Evolutionary conservation across 495 filamentous ascomycete species (phyloP).

Genomic region (Entonaema liquescens): DNA sequence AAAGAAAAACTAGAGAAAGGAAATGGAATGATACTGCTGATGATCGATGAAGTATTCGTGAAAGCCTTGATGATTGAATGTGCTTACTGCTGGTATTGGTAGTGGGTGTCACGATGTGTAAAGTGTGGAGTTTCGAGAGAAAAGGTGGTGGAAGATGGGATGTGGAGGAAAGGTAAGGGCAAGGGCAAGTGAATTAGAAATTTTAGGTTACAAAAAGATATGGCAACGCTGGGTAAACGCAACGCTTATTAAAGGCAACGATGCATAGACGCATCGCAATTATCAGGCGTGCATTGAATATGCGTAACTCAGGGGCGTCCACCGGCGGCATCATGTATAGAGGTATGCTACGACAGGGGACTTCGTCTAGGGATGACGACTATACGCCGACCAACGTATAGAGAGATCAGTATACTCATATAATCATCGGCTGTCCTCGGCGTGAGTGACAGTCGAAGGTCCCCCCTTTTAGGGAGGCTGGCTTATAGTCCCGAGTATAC

Average conservation of each 20-base stretch:
- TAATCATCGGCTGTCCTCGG: background rate
- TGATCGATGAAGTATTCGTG: background rate
- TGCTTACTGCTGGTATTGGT: background rate
- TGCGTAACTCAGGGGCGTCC: background rate
- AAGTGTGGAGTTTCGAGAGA: background rate
- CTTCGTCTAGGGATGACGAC: background rate
- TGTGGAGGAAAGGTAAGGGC: background rate
- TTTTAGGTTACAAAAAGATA: background rate
- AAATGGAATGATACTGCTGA: too few relatives aligned
- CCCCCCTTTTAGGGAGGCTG: background rate
- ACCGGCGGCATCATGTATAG: background rate
- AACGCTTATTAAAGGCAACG: background rate
- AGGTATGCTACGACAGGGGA: background rate
- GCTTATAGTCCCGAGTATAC: background rate
- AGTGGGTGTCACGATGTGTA: background rate
- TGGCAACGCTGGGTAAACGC: background rate
- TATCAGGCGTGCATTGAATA: conserved; percentile 9
- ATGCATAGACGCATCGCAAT: conserved; percentile 18
- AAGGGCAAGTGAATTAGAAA: background rate
- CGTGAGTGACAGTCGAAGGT: background rate
- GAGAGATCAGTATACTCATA: background rate
- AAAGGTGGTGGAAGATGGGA: background rate
- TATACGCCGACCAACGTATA: background rate
- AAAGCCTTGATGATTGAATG: background rate
- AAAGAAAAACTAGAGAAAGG: too few relatives aligned